Conservation (phyloP, 2,329 filamentous ascomycete species). For the Curvularia lunata region DNA sequence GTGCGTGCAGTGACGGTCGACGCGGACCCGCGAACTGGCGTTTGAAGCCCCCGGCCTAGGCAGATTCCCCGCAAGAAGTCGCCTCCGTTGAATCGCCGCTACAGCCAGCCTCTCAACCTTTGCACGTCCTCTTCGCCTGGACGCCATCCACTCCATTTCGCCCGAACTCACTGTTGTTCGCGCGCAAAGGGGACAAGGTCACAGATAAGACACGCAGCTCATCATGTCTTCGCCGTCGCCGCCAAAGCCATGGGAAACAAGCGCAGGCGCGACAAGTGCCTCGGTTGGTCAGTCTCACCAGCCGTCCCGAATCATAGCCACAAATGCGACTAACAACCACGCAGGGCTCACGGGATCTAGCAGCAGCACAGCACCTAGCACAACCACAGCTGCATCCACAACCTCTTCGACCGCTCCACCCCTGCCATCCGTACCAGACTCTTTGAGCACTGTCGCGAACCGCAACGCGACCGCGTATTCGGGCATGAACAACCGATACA, state of each 20-base stretch:
- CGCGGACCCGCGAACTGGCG: slow-evolving; percentile 23
- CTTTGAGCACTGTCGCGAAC: slow-evolving; percentile 80
- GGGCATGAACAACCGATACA: slow-evolving; percentile 62
- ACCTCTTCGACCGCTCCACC: slow-evolving; percentile 63
- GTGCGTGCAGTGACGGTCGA: slow-evolving; percentile 5
- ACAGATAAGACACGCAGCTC: slow-evolving; percentile 18
- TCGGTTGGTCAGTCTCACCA: slow-evolving; percentile 45
- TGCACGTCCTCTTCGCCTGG: slow-evolving; percentile 11
- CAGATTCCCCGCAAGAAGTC: slow-evolving; percentile 19
- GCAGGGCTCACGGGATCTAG: slow-evolving; percentile 44
- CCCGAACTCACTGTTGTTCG: slow-evolving; percentile 4
- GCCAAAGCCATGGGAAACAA: slow-evolving; percentile 95
- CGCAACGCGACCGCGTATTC: slow-evolving; percentile 88
- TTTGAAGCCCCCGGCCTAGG: slow-evolving; percentile 7
- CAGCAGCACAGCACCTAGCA: slow-evolving; percentile 47
- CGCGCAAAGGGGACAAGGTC: slow-evolving; percentile 32
- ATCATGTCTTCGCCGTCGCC: slow-evolving; percentile 73
- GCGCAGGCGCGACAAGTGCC: slow-evolving; percentile 62
- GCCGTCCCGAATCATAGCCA: slow-evolving; percentile 20
- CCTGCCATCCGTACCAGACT: slow-evolving; percentile 80
- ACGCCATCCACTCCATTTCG: slow-evolving; percentile 17
- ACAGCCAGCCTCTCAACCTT: slow-evolving; percentile 12
- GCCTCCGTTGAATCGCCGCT: slow-evolving; percentile 12
- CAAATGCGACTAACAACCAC: slow-evolving; percentile 31
- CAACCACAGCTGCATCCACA: slow-evolving; percentile 49